These are phyloP conservation scores for Osmanthus fragrans DNA, from an alignment of 257 asterid species.

Conservation along the genomic window DNA sequence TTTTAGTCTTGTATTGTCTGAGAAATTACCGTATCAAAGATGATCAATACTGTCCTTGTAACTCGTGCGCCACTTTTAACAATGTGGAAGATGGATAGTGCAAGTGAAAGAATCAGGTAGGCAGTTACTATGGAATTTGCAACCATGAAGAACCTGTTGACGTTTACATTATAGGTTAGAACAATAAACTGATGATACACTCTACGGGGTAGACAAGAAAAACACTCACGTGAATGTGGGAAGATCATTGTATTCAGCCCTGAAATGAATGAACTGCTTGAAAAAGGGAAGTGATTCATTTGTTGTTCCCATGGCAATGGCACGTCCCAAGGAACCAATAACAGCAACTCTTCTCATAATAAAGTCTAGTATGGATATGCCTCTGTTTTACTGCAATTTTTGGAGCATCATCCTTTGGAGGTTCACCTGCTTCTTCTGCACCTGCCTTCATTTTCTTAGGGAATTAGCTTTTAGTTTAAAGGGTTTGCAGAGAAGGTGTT, in stretches of 20 bases:
- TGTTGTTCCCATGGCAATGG: slow-evolving; percentile 61
- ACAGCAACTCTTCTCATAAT: slow-evolving; percentile 56
- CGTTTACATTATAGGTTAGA: neutral
- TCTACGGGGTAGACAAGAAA: neutral
- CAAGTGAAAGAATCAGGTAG: slow-evolving; percentile 63
- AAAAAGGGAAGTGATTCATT: slow-evolving; percentile 34
- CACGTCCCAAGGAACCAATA: slow-evolving; percentile 55
- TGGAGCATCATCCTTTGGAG: slow-evolving; percentile 29
- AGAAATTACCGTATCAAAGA: slow-evolving; percentile 54
- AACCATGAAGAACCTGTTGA: slow-evolving; percentile 63
- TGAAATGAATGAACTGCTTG: slow-evolving; percentile 42
- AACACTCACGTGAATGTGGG: slow-evolving; percentile 64
- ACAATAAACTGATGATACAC: neutral
- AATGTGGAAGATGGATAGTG: slow-evolving; percentile 64
- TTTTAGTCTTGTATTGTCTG: neutral
- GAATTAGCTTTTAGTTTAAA: neutral
- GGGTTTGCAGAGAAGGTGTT: neutral
- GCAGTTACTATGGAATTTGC: slow-evolving; percentile 57
- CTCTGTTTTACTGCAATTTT: slow-evolving; percentile 41
- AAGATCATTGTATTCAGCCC: slow-evolving; percentile 47
- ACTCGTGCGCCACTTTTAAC: slow-evolving; percentile 49
- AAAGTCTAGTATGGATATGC: slow-evolving; percentile 47
- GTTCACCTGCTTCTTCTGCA: slow-evolving; percentile 40
- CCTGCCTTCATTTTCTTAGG: slow-evolving; percentile 28
- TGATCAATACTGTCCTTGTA: slow-evolving; percentile 54